These are phyloP conservation scores for Cutaneotrichosporon dermatis DNA, from an alignment of 1,284 basidiomycete genomes.

Conservation along the genomic window DNA sequence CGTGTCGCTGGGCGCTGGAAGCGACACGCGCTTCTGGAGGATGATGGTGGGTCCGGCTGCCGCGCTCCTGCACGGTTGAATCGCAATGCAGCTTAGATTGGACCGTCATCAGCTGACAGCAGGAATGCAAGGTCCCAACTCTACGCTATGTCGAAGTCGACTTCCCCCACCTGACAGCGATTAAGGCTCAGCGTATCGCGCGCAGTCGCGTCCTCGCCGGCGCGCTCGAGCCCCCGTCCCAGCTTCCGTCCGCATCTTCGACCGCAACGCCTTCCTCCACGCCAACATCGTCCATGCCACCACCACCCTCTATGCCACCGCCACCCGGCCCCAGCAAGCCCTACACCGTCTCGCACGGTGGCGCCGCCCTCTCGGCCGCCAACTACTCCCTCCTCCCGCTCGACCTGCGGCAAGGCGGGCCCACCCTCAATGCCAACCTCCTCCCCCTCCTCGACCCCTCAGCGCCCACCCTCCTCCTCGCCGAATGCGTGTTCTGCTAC, in stretches of 20 bases:
- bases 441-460: slow-evolving; percentile 57
- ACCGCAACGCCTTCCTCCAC: background rate
- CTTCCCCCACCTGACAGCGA: slow-evolving; percentile 74
- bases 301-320: background rate
- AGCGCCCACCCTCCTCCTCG: slow-evolving; percentile 73
- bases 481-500: slow-evolving; percentile 91
- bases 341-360: slow-evolving; percentile 55
- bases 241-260: background rate
- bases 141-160: slow-evolving; percentile 78
- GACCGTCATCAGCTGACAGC: background rate
- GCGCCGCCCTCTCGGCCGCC: slow-evolving; percentile 60
- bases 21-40: slow-evolving; percentile 89
- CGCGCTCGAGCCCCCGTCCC: slow-evolving; percentile 1
- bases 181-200: slow-evolving; percentile 76
- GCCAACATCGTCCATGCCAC: background rate
- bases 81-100: background rate
- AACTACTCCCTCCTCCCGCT: slow-evolving; percentile 70
- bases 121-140: background rate
- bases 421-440: slow-evolving; percentile 16
- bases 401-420: slow-evolving; percentile 60
- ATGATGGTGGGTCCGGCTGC: no score
- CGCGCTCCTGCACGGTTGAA: no score
- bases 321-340: slow-evolving; percentile 3
- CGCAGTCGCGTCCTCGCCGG: slow-evolving; percentile 61
- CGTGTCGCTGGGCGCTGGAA: slow-evolving; percentile 84